Conservation (phyloP, 345 rosid species). For the Syzygium oleosum region DNA sequence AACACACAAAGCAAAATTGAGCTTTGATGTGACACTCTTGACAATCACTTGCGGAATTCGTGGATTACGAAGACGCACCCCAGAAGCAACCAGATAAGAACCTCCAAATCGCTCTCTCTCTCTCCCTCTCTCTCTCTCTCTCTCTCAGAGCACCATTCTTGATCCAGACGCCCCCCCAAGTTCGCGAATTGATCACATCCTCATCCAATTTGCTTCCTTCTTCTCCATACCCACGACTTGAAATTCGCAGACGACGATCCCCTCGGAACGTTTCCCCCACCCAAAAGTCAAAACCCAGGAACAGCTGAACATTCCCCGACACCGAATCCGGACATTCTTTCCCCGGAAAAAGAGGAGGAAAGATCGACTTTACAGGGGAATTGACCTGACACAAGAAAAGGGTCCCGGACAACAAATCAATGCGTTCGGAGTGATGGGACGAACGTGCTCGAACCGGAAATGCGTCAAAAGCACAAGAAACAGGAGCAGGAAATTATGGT, state of each 20-base stretch:
- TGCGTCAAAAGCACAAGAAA: neutral
- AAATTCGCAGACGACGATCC: neutral
- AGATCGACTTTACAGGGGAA: neutral
- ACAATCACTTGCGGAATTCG: neutral
- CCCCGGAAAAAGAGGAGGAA: neutral
- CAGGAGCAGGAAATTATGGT: neutral
- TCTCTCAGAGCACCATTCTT: neutral
- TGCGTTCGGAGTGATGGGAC: neutral
- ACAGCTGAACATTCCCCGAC: neutral
- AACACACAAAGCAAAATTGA: neutral
- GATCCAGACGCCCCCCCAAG: neutral
- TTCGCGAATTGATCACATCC: neutral
- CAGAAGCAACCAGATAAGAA: neutral
- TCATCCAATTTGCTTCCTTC: neutral
- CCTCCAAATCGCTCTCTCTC: neutral
- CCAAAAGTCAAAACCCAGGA: neutral
- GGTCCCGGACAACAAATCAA: neutral
- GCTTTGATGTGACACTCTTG: constrained; percentile 9
- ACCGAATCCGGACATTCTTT: neutral
- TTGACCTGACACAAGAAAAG: neutral
- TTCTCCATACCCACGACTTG: neutral
- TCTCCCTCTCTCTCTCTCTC: neutral
- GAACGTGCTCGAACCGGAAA: neutral
- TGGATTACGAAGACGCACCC: neutral
- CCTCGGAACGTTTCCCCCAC: neutral